These are phyloP conservation scores for Didymella segeticola DNA, from an alignment of 2,329 filamentous ascomycete genomes.

Conservation along the genomic window DNA sequence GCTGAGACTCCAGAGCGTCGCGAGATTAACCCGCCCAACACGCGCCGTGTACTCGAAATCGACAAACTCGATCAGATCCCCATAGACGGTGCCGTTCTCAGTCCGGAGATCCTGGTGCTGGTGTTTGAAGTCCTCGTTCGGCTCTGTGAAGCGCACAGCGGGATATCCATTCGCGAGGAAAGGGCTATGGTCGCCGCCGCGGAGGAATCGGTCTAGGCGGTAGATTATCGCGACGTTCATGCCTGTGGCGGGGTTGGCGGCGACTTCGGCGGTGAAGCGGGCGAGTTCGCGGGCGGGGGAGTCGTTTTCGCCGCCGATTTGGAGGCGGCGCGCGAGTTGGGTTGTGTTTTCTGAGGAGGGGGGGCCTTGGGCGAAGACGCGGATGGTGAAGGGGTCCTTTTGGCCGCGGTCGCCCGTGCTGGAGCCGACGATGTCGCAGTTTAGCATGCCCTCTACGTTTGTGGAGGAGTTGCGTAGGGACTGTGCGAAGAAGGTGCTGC, in stretches of 20 bases:
- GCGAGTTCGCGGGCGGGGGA: conserved; percentile 62
- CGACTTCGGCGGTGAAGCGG: conserved; percentile 63
- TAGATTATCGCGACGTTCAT: conserved; percentile 66
- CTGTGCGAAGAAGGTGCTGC: conserved; percentile 60
- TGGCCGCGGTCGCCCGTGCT: conserved; percentile 55
- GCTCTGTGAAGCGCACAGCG: conserved; percentile 64
- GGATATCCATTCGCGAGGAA: conserved; percentile 64
- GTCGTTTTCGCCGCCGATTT: conserved; percentile 59
- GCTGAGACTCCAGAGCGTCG: conserved; percentile 61
- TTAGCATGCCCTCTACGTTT: conserved; percentile 65
- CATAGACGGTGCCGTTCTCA: conserved; percentile 60
- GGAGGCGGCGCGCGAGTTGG: conserved; percentile 49
- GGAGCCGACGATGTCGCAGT: conserved; percentile 65
- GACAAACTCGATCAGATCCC: conserved; percentile 63
- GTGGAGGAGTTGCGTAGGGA: conserved; percentile 59
- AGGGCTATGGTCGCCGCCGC: conserved; percentile 63
- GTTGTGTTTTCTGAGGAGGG: conserved; percentile 53
- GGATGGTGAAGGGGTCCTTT: conserved; percentile 59
- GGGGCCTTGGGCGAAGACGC: conserved; percentile 61
- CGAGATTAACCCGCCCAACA: conserved; percentile 63
- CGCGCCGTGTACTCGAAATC: conserved; percentile 63
- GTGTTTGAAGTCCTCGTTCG: conserved; percentile 63
- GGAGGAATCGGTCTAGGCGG: conserved; percentile 62
- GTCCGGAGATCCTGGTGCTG: conserved; percentile 64
- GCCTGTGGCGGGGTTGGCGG: conserved; percentile 57